Base-by-base conservation (phyloP, 805 yeast species). In the Metschnikowia gruessii region DNA sequence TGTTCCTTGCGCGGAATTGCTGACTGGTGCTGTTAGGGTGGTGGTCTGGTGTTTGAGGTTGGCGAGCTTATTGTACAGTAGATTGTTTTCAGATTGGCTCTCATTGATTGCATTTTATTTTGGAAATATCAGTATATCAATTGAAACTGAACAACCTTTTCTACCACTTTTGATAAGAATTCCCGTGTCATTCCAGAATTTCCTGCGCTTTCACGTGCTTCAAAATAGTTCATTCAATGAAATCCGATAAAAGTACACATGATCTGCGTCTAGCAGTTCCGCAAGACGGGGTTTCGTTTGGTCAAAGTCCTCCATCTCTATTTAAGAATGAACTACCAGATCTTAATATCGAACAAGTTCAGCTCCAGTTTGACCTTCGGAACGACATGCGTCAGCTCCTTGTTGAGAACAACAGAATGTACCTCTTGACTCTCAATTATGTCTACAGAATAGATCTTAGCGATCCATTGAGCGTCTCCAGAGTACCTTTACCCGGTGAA, bases 391-490 rank as follows among this genome's bases (percentile, higher is more conserved):
- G 48, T 9, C 43, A 53, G 15, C 51, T 71, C 11, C 52, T 56
- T 16, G 75, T 71, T 4, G 58, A 59, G 38, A 65, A 59, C 43
- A 66, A 70, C 49, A 53, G 55, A 17, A 72, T 72, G 77, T 66
- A 53, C 43, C 48, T 72, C 10, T 38, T 67, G 1, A 48, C 64
- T 11, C 45, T 51, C 3, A 46, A 42, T 5, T 33, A 47, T 5
- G 59, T 68, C 2, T 62, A 55, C 45, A 58, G 62, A 37, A 70
- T 72, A 19, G 67, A 70, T 49, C 59, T 72, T 28, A 56, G 60
- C 9, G 64, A 63, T 34, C 76, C 77, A 0, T 54, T 74, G 2
- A 54, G 63, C 12, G 69, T 68, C 3, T 44, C 55, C 12, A 55
- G 53, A 28, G 52, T 59, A 33, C 55, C 53, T 16, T 36, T 66